These are phyloP conservation scores for Geotrichum carabidarum DNA, from an alignment of 1,139 yeast genomes.

Conservation along the genomic window DNA sequence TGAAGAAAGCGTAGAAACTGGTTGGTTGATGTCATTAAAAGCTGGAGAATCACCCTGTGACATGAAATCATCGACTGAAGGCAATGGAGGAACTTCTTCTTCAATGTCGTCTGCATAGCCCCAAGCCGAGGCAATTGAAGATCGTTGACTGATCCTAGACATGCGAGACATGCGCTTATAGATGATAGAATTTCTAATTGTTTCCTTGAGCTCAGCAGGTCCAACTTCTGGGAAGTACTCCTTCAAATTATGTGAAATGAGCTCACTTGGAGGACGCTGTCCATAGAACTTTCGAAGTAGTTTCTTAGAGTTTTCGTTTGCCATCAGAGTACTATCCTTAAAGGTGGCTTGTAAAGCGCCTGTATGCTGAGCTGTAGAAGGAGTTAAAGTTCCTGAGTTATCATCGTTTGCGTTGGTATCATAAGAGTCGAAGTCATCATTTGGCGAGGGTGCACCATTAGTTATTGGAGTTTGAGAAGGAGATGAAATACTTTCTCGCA, in stretches of 20 bases:
- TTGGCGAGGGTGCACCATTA: not conserved
- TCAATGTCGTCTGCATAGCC: slow-evolving; percentile 29
- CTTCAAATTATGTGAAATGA: slow-evolving; percentile 81
- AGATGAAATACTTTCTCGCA: slow-evolving; percentile 22
- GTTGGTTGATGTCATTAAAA: not conserved
- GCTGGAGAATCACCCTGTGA: not conserved
- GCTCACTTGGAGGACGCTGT: slow-evolving; percentile 89
- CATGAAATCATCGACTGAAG: slow-evolving; percentile 20
- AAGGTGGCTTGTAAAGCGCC: not conserved
- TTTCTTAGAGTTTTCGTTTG: slow-evolving; percentile 11
- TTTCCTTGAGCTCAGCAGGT: slow-evolving; percentile 65
- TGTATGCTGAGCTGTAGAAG: slow-evolving; percentile 1
- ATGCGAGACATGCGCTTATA: slow-evolving; percentile 54
- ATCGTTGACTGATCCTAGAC: slow-evolving; percentile 31
- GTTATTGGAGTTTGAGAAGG: not conserved
- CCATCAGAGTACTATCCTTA: slow-evolving; percentile 1
- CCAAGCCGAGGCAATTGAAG: slow-evolving; percentile 32
- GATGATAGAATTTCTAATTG: slow-evolving; percentile 77
- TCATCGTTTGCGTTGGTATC: slow-evolving; percentile 13
- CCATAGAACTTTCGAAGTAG: slow-evolving; percentile 54
- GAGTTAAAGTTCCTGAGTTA: slow-evolving; percentile 18
- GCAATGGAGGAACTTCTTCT: slow-evolving; percentile 35
- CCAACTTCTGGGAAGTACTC: slow-evolving; percentile 90
- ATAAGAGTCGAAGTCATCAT: not conserved
- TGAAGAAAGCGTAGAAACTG: not conserved